Percentiles rank a stretch among this genome's conserved stretches.
Conservation (phyloP, 495 filamentous ascomycete genomes). For the Cercophora newfieldiana region DNA sequence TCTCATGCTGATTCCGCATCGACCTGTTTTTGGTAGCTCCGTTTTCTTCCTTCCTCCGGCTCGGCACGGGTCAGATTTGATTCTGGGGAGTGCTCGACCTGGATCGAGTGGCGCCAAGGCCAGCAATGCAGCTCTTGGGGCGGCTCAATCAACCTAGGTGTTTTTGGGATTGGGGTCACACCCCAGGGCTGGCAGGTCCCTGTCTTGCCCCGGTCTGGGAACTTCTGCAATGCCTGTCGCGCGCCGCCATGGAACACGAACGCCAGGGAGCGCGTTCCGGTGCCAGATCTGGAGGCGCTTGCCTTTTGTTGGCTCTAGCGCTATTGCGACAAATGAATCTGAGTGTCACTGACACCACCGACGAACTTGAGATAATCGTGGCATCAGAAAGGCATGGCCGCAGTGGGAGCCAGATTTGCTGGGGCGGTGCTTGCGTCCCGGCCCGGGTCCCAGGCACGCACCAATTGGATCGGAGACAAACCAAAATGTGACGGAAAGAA, state of each 20-base stretch:
- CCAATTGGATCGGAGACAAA: neutral
- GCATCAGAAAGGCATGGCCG: too few species aligned
- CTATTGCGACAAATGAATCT: neutral
- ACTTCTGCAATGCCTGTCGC: neutral
- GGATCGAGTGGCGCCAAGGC: neutral
- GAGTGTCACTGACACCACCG: too few species aligned
- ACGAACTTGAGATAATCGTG: too few species aligned
- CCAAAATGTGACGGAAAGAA: neutral
- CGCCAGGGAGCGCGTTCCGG: neutral
- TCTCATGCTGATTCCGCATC: neutral
- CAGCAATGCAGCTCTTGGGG: neutral
- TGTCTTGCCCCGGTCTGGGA: neutral
- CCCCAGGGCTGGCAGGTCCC: too few species aligned
- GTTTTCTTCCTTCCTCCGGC: neutral
- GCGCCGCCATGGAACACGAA: neutral
- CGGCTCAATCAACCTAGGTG: too few species aligned
- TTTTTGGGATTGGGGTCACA: too few species aligned
- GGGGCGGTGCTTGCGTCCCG: neutral
- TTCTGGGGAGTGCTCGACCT: neutral
- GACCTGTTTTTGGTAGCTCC: neutral
- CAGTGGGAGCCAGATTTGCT: neutral
- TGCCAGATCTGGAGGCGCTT: neutral
- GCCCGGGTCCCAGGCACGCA: neutral
- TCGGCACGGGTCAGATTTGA: neutral
- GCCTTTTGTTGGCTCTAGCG: neutral